Percentiles rank a stretch among this genome's conserved stretches.
Evolutionary conservation across 129 eudicot species (phyloP).

Genomic region (Artemisia tridentata): DNA sequence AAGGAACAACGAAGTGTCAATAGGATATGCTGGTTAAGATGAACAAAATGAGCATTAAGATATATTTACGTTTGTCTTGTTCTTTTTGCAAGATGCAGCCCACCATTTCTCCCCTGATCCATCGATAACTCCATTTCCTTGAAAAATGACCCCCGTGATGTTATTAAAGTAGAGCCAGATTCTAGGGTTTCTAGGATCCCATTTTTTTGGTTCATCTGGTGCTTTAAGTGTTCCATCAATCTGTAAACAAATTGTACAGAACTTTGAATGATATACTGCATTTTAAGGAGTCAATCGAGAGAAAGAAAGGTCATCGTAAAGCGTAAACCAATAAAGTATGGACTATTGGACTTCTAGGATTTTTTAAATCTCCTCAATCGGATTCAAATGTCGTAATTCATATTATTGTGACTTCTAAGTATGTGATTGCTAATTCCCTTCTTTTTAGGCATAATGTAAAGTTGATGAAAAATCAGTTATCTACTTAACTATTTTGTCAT

Average conservation of each 20-base stretch:
- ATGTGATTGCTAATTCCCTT: not conserved
- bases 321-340: not conserved
- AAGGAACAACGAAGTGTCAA: slow-evolving; percentile 13
- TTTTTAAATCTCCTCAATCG: slow-evolving; percentile 12
- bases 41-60: slow-evolving; percentile 13
- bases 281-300: not conserved
- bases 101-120: slow-evolving; percentile 99
- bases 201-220: slow-evolving; percentile 73
- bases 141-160: slow-evolving; percentile 52
- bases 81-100: slow-evolving; percentile 98
- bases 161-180: slow-evolving; percentile 76
- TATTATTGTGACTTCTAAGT: not conserved
- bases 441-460: slow-evolving; percentile 2
- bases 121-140: slow-evolving; percentile 88
- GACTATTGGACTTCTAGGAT: slow-evolving; percentile 1
- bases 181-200: slow-evolving; percentile 75
- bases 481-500: slow-evolving; percentile 9
- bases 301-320: slow-evolving; percentile 6
- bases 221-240: slow-evolving; percentile 87
- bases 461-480: not conserved
- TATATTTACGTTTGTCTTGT: slow-evolving; percentile 72
- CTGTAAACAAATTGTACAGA: slow-evolving; percentile 37
- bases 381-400: not conserved
- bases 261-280: not conserved
- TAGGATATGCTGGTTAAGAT: slow-evolving; percentile 17